Base-by-base conservation (phyloP, 2,329 filamentous ascomycete genomes). In the Cercospora sp. region DNA sequence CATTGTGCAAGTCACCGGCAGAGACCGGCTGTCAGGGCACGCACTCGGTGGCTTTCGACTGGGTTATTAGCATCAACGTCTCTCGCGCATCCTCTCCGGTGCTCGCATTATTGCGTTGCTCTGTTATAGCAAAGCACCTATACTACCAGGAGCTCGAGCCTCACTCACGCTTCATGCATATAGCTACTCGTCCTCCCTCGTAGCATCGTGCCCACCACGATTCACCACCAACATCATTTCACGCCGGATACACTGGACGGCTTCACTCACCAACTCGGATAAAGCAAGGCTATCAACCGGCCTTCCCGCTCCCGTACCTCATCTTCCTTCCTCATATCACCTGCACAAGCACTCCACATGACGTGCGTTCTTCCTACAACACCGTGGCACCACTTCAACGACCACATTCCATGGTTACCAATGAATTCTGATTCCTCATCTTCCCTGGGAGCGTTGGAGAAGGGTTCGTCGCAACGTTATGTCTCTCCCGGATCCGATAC, bases 281-380 rank as follows among this genome's bases (percentile, higher is more conserved):
- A 45, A 24, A 30, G 21, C 34, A 34, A 34, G 49, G 26, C 37
- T 57, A 63, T 55, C 67, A 43, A 40, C 43, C 53, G 30, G 10
- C 49, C 53, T 58, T 26, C 53, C 26, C 26, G 16, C 53, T 26
- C n/a, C 24, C 53, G 13, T 4, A 18, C 28, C 26, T 24, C 53
- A 26, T 24, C 45, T 51, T 24, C 64, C 51, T 51, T 43, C 21
- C 12, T 40, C 65, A 55, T 61, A 65, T 18, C 61, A 68, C 58
- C 60, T 18, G 18, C 49, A 61, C 62, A 40, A 61, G 49, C 55
- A 65, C 32, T 61, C 63, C 66, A 72, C 67, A 77, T 77, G 75
- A 77, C 75, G 71, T 77, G 75, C 71, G 75, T 77, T 67, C 67
- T 76, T 37, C 66, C 69, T 57, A 73, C 73, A 51, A 71, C 73